Conservation (phyloP, 805 yeast species). For the Wickerhamiella azymoides region DNA sequence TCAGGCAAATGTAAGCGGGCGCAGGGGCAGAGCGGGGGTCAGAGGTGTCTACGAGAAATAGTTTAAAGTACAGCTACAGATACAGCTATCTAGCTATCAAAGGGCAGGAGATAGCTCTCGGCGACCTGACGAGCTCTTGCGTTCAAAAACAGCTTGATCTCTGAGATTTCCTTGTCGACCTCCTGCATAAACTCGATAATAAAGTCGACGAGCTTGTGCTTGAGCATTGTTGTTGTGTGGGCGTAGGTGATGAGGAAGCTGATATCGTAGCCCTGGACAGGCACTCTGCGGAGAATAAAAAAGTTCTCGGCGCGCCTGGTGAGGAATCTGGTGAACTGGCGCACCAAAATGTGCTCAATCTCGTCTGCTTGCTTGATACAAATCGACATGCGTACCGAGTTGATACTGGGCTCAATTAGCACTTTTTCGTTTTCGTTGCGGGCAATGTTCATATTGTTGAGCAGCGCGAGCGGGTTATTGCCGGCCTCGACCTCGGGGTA, state of each 20-base stretch:
- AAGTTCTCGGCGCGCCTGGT: conserved; percentile 94
- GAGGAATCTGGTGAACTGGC: conserved; percentile 83
- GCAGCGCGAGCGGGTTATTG: conserved; percentile 67
- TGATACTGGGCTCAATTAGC: conserved; percentile 84
- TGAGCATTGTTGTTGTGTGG: conserved; percentile 92
- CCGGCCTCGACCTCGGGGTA: conserved; percentile 88
- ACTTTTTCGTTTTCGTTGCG: conserved; percentile 90
- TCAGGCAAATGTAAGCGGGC: too few relatives aligned
- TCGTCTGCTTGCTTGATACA: conserved; percentile 96
- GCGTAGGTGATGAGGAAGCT: conserved; percentile 85
- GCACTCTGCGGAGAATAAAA: conserved; percentile 79
- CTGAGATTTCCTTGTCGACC: conserved; percentile 96
- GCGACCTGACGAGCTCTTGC: conserved; percentile 98
- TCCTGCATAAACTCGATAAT: conserved; percentile 98
- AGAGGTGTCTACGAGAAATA: too few relatives aligned
- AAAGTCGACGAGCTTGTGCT: conserved; percentile 88
- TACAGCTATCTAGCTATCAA: conserved; percentile 2
- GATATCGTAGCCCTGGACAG: conserved; percentile 83
- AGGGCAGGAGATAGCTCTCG: conserved; percentile 79
- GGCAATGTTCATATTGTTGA: conserved; percentile 80
- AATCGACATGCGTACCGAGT: conserved; percentile 80
- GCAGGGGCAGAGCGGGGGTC: too few relatives aligned
- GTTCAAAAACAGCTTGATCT: conserved; percentile 90
- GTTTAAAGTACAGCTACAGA: not conserved
- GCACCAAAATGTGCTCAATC: conserved; percentile 86